These are phyloP conservation scores for Golubevia sp. DNA, from an alignment of 1,284 basidiomycete genomes.

Conservation along the genomic window DNA sequence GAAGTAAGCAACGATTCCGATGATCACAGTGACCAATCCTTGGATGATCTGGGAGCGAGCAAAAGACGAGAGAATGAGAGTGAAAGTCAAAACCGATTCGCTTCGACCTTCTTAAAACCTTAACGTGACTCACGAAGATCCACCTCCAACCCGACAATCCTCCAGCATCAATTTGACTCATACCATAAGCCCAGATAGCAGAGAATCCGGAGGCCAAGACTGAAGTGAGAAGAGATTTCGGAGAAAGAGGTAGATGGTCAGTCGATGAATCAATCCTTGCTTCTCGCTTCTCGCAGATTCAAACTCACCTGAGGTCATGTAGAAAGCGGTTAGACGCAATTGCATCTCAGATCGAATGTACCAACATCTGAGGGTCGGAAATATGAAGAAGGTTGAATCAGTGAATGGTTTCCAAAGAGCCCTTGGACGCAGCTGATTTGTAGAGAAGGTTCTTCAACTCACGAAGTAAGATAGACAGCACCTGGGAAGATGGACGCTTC, in stretches of 20 bases:
- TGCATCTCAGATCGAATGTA: conserved; percentile 64
- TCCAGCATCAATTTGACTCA: conserved; percentile 37
- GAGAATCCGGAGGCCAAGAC: conserved; percentile 63
- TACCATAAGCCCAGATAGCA: conserved; percentile 63
- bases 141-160: conserved; percentile 58
- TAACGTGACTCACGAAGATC: conserved; percentile 14
- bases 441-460: too few relatives aligned
- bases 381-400: too few relatives aligned
- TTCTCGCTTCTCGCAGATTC: too few relatives aligned
- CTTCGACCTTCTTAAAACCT: too few relatives aligned
- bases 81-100: too few relatives aligned
- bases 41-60: too few relatives aligned
- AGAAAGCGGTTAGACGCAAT: conserved; percentile 62
- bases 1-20: conserved; percentile 51
- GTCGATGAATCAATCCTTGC: conserved; percentile 1
- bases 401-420: too few relatives aligned
- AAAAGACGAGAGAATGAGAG: conserved; percentile 19
- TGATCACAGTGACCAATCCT: conserved; percentile 39
- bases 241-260: conserved; percentile 5
- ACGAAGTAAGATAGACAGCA: conserved; percentile 63
- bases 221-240: too few relatives aligned
- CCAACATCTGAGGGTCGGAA: too few relatives aligned
- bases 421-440: too few relatives aligned
- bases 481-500: conserved; percentile 52
- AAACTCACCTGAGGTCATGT: conserved; percentile 41